Evolutionary conservation across 164 flowering plant species (phyloP), one percentile per base, ranked within the genome.

Genomic region (Euptelea pleiosperma): DNA sequence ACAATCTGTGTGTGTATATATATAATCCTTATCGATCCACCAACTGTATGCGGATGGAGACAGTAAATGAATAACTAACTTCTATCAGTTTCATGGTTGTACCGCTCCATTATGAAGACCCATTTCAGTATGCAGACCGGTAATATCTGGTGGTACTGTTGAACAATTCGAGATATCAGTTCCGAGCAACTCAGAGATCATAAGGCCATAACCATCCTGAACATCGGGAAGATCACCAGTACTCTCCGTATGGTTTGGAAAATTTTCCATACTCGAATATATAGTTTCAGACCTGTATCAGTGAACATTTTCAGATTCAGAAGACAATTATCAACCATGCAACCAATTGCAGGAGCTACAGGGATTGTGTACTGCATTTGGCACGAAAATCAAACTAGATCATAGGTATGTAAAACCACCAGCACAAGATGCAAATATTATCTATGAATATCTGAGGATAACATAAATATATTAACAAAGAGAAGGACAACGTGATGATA

Each of bases 151-250:
- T 6, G 83, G 67, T 24, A 82, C 86, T 14, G 86, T 55, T 57
- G 91, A 75, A 73, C 88, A 78, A 67, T 75, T 77, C 3, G 85
- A 45, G 57, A 87, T 73, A 63, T 78, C 85, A 60, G 65, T 66
- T 54, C 76, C 90, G 25, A 92, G 82, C 63, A 82, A 79, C 63
- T 89, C 96, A 25, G 93, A 83, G 36, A 89, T 71, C 82, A 82
- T 85, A 58, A 83, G 83, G 67, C 93, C 96, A 75, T 89, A 84
- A 60, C 82, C 79, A 72, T 86, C 89, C 59, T 79, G 93, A 51
- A 57, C 79, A 65, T 83, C 82, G n/a, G 84, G 68, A 57, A 79
- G 75, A 45, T 75, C 83, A 64, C 51, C 68, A 40, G 73, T 22
- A 66, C 59, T 71, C 37, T 70, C 79, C 31, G 66, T 51, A 65